Conservation (phyloP, 306 rosid genomes). For the Quercus robur region DNA sequence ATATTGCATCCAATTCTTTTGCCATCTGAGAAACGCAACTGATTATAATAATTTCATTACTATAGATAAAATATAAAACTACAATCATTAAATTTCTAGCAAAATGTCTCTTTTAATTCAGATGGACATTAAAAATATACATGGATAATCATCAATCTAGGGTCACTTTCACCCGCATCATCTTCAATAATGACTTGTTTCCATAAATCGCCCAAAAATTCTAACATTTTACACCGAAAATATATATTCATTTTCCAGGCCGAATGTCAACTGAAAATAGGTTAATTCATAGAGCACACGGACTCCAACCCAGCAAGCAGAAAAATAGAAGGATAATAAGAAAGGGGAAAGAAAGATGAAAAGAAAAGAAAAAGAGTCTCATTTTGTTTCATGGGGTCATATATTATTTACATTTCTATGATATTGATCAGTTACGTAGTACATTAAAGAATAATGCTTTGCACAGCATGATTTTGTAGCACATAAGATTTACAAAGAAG, state of each 20-base stretch:
- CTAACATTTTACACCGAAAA: no score
- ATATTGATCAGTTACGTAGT: background rate
- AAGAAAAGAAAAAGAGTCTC: no score
- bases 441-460: background rate
- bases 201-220: background rate
- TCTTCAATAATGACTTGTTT: background rate
- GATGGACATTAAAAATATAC: background rate
- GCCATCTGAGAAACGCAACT: constrained; percentile 68
- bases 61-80: background rate
- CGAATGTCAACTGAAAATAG: background rate
- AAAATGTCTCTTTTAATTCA: background rate
- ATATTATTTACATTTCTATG: background rate
- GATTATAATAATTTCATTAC: background rate
- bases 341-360: no score
- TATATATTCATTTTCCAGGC: background rate
- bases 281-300: background rate
- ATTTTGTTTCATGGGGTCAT: no score
- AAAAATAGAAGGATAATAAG: no score
- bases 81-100: background rate
- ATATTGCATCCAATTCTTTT: constrained; percentile 77
- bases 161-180: background rate
- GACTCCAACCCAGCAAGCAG: background rate
- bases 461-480: background rate
- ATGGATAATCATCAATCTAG: background rate
- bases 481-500: background rate